Evolutionary conservation across 1,284 basidiomycete genomes (phyloP).

Genomic region (Coriolopsis trogii): DNA sequence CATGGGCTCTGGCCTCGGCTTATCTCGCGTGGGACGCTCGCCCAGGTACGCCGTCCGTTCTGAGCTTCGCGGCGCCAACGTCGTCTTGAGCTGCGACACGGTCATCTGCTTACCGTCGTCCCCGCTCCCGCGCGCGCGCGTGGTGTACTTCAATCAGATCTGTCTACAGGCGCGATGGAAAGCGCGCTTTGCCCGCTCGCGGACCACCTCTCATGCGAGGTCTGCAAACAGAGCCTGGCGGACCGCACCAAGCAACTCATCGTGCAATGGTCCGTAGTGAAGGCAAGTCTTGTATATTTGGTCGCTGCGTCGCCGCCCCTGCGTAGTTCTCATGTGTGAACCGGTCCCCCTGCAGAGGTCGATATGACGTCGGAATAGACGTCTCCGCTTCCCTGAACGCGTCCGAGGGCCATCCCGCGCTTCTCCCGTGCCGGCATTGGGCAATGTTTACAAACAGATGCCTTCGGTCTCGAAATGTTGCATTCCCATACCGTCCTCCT

Average conservation of each 20-base stretch:
- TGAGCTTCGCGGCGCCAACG: neutral
- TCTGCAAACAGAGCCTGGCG: slow-evolving; percentile 60
- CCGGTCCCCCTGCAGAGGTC: slow-evolving; percentile 8
- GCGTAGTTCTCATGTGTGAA: neutral
- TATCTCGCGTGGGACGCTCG: slow-evolving; percentile 44
- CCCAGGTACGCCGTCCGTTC: slow-evolving; percentile 32
- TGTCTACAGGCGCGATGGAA: slow-evolving; percentile 39
- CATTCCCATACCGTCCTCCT: too few relatives aligned
- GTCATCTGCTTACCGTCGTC: slow-evolving; percentile 1
- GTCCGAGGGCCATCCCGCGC: too few relatives aligned
- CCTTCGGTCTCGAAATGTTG: too few relatives aligned
- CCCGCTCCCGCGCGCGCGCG: neutral
- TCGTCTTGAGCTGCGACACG: neutral
- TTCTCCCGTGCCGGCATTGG: too few relatives aligned
- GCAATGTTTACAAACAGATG: too few relatives aligned
- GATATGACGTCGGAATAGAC: slow-evolving; percentile 11
- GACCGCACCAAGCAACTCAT: slow-evolving; percentile 71
- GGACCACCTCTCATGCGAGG: slow-evolving; percentile 41
- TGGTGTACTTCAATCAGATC: slow-evolving; percentile 25
- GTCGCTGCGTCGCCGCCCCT: neutral
- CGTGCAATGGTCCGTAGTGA: slow-evolving; percentile 77
- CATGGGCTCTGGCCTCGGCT: slow-evolving; percentile 43
- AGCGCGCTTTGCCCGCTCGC: slow-evolving; percentile 38
- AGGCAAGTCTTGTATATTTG: slow-evolving; percentile 43
- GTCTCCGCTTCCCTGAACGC: too few relatives aligned